Evolutionary conservation across 768 basidiomycete species (phyloP), one percentile per base, ranked within the genome.

Genomic region (Tylopilus plumbeoviolaceoides): DNA sequence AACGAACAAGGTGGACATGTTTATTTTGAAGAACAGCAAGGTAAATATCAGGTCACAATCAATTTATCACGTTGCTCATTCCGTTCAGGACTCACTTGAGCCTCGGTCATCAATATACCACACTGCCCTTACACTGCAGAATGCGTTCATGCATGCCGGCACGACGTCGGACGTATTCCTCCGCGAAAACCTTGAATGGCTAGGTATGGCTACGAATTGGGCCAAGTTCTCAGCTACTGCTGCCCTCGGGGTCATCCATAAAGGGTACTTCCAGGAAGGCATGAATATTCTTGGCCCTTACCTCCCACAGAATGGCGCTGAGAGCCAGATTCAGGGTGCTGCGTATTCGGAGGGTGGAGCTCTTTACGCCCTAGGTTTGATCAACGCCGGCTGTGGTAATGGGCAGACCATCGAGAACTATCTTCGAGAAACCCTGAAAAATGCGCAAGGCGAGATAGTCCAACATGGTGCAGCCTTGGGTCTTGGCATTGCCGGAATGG

Each of bases 181-280:
- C 18, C 85, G 94, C 12, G 91, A 98, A 48, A 98, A 98, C 68
- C 80, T 99, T 31, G 95, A 98, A 66, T 99, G 95, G 94, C 82
- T 99, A 5, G 90, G 84, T 10, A 80, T 91, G 48, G 97, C 97
- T 3, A 87, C 87, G 25, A 98, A 99, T 67, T 99, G 97, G 97
- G 91, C 93, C 27, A 99, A 98, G 65, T 99, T 98, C 73, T 91
- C 93, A 4, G 92, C 97, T 7, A 98, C 97, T 12, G 94, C 97
- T 18, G 94, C 91, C 9, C 82, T 99, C 21, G 97, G 97, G 56
- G 91, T 98, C 51, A 98, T 99, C 58, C 93, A 98, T 75, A 95
- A 95, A 65, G 97, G 97, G 40, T 94, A 94, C 68, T 90, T 92
- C 62, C 84, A 93, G 62, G 87, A 95, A 69, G 95, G 94, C 45